Conservation (phyloP, 306 rosid genomes). For the Dryas octopetala region DNA sequence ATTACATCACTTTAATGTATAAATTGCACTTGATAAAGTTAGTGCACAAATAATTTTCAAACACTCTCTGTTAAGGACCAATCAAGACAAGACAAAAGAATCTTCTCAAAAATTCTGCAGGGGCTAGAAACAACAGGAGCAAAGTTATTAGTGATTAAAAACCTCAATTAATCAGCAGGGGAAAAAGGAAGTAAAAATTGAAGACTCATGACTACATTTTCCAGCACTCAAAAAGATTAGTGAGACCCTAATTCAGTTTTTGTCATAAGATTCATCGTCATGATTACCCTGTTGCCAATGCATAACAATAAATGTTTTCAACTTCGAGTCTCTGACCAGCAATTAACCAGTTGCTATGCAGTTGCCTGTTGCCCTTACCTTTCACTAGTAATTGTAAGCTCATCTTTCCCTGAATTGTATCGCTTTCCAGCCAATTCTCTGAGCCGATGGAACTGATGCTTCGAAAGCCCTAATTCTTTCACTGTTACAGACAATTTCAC, state of each 20-base stretch:
- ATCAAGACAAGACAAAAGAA: not conserved
- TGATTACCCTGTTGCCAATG: conserved; percentile 4
- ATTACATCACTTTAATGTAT: not conserved
- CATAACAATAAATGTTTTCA: not conserved
- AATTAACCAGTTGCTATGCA: not conserved
- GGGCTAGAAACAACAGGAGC: not conserved
- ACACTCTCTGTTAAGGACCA: not conserved
- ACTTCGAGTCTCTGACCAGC: conserved; percentile 1
- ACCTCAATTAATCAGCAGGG: too few relatives aligned
- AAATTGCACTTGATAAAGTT: not conserved
- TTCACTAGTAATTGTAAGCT: conserved; percentile 87
- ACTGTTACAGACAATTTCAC: conserved; percentile 88
- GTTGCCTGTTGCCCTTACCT: conserved; percentile 44
- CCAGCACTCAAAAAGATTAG: not conserved
- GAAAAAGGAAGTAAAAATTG: not conserved
- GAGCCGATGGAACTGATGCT: conserved; percentile 75
- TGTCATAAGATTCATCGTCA: not conserved
- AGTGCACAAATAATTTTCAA: not conserved
- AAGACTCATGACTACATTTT: not conserved
- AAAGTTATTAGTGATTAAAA: not conserved
- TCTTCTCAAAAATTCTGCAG: not conserved
- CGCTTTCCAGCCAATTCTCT: conserved; percentile 90
- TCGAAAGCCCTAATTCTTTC: conserved; percentile 90
- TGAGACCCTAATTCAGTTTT: not conserved
- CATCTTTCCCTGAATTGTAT: conserved; percentile 92